Evolutionary conservation across 352 stramenopile genomes (phyloP).

Genomic region (Phytophthora tubulina): DNA sequence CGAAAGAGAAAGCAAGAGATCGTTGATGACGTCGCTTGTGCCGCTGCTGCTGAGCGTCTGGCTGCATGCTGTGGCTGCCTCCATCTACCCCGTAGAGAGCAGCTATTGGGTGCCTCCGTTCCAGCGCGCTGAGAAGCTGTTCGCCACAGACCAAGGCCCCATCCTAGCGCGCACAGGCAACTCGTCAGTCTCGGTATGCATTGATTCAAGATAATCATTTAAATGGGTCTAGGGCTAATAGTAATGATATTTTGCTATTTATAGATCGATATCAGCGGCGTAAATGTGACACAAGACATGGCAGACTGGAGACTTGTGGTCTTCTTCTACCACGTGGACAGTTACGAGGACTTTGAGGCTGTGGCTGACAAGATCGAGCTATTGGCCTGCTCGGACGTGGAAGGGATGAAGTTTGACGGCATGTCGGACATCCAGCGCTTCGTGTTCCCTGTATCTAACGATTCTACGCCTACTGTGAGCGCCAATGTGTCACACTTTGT

Average conservation of each 20-base stretch:
- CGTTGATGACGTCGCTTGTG: constrained; percentile 31
- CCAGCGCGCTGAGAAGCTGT: constrained; percentile 89
- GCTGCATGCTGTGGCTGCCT: constrained; percentile 41
- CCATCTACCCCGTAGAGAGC: constrained; percentile 78
- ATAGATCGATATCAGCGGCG: constrained; percentile 70
- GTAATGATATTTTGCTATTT: neutral
- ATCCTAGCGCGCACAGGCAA: constrained; percentile 72
- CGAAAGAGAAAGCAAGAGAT: constrained; percentile 14
- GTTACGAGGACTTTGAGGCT: constrained; percentile 63
- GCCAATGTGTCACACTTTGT: constrained; percentile 69
- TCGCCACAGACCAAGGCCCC: constrained; percentile 75
- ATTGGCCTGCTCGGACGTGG: constrained; percentile 66
- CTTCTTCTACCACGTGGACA: constrained; percentile 88
- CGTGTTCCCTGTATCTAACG: constrained; percentile 72
- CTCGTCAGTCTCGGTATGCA: constrained; percentile 66
- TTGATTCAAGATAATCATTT: neutral
- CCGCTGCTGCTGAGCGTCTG: constrained; percentile 24
- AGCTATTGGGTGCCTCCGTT: constrained; percentile 82
- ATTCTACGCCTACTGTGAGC: constrained; percentile 44
- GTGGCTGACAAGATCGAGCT: constrained; percentile 81
- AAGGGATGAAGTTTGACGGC: constrained; percentile 58
- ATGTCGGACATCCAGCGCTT: constrained; percentile 75
- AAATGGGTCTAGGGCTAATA: neutral
- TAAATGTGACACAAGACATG: constrained; percentile 79
- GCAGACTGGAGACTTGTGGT: constrained; percentile 78